Conservation (phyloP, 257 asterid genomes). For the Scutellaria barbata region DNA sequence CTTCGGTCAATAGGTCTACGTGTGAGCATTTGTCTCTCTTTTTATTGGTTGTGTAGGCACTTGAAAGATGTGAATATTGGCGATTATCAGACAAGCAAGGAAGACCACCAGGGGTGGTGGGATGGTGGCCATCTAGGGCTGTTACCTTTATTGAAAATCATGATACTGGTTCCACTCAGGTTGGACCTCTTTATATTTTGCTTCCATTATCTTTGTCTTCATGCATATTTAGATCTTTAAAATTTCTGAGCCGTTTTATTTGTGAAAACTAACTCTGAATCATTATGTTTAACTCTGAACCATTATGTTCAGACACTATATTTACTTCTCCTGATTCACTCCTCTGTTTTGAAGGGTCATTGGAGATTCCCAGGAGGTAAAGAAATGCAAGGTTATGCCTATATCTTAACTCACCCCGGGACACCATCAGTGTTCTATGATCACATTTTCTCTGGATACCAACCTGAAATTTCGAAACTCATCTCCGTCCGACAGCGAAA, state of each 20-base stretch:
- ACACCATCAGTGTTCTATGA: constrained; percentile 93
- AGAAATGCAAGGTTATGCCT: constrained; percentile 98
- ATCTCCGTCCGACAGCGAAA: constrained; percentile 73
- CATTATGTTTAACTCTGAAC: too few species aligned
- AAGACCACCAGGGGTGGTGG: constrained; percentile 94
- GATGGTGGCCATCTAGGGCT: constrained; percentile 99
- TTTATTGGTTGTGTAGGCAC: constrained; percentile 56
- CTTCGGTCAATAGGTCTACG: constrained; percentile 12
- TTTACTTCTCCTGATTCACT: constrained; percentile 20
- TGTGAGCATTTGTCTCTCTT: constrained; percentile 13
- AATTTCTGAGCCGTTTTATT: constrained; percentile 9
- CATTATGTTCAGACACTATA: background rate
- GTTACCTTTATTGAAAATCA: constrained; percentile 98
- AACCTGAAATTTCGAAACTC: constrained; percentile 59
- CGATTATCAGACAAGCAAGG: constrained; percentile 86
- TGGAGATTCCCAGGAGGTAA: constrained; percentile 99
- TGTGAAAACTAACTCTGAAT: background rate
- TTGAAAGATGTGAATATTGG: constrained; percentile 91
- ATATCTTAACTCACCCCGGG: constrained; percentile 89
- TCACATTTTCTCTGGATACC: constrained; percentile 72
- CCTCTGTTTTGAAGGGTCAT: constrained; percentile 74
- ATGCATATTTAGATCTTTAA: constrained; percentile 30
- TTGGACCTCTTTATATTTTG: constrained; percentile 32
- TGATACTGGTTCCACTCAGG: constrained; percentile 99
- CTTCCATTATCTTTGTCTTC: constrained; percentile 11